Percentiles rank a stretch among this genome's conserved stretches.
phyloP scores from a whole-genome alignment of 495 filamentous ascomycete genomes.

The Xylaria curta region DNA sequence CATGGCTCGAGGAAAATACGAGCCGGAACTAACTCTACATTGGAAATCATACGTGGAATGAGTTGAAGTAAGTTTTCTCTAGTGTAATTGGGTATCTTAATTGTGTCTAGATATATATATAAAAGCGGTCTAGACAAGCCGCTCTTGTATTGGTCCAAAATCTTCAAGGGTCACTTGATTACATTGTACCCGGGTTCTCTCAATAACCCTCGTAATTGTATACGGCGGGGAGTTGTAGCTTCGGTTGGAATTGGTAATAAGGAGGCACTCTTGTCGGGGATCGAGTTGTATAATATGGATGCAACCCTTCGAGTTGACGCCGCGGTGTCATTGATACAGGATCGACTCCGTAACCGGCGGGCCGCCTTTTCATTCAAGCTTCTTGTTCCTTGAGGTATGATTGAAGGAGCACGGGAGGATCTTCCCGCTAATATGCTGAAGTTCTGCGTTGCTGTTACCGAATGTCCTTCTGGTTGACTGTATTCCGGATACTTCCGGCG shows the following conservation, averaged over 20 bases:
- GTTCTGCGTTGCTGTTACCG: neutral
- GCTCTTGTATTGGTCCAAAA: neutral
- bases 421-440: neutral
- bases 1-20: neutral
- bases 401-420: neutral
- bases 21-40: neutral
- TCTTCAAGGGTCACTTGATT: neutral
- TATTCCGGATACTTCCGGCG: neutral
- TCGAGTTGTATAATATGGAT: neutral
- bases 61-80: neutral
- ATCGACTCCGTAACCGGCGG: neutral
- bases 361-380: no score
- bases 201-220: neutral
- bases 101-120: neutral
- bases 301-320: neutral
- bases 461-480: neutral
- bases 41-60: neutral
- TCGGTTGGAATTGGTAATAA: neutral
- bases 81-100: slow-evolving; percentile 8
- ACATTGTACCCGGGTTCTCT: neutral
- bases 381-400: neutral
- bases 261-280: neutral
- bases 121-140: neutral
- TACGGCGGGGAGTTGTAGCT: neutral
- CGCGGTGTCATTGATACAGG: neutral